These are phyloP conservation scores for Lactarius pseudohatsudake DNA, from an alignment of 768 basidiomycete species.

Conservation along the genomic window DNA sequence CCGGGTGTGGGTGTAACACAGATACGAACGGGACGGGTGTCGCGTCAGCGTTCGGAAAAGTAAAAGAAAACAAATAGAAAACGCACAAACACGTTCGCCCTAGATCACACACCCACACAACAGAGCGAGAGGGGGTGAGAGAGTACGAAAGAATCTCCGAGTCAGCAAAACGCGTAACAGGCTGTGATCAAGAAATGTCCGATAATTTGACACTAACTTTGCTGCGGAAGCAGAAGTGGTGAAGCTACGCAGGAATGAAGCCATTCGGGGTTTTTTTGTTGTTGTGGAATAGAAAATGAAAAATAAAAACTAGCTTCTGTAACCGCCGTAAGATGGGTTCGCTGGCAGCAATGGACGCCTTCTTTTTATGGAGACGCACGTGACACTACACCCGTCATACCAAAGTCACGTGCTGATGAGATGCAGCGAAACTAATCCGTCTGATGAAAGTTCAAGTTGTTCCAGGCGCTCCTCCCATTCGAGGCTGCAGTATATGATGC, in stretches of 20 bases:
- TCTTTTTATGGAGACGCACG: neutral
- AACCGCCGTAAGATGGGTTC: neutral
- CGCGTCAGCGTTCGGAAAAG: neutral
- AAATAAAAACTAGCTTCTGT: neutral
- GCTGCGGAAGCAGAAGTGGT: slow-evolving; percentile 28
- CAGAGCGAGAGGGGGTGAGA: neutral
- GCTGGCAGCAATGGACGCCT: neutral
- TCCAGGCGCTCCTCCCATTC: too few relatives aligned
- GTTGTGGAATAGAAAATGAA: neutral
- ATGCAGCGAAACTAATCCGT: too few relatives aligned
- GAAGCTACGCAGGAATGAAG: slow-evolving; percentile 31
- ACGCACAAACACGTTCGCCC: slow-evolving; percentile 35
- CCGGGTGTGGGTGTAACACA: neutral
- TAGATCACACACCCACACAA: neutral
- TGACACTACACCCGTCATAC: neutral
- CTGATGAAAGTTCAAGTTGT: too few relatives aligned
- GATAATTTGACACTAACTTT: slow-evolving; percentile 20
- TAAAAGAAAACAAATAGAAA: neutral
- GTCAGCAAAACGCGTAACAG: neutral
- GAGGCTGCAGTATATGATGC: too few relatives aligned
- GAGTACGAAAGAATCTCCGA: neutral
- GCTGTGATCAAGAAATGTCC: neutral
- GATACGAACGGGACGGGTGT: neutral
- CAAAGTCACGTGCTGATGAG: too few relatives aligned
- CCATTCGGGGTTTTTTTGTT: slow-evolving; percentile 19